Evolutionary conservation across 2,329 filamentous ascomycete genomes (phyloP).

Genomic region (Colletotrichum orbiculare): DNA sequence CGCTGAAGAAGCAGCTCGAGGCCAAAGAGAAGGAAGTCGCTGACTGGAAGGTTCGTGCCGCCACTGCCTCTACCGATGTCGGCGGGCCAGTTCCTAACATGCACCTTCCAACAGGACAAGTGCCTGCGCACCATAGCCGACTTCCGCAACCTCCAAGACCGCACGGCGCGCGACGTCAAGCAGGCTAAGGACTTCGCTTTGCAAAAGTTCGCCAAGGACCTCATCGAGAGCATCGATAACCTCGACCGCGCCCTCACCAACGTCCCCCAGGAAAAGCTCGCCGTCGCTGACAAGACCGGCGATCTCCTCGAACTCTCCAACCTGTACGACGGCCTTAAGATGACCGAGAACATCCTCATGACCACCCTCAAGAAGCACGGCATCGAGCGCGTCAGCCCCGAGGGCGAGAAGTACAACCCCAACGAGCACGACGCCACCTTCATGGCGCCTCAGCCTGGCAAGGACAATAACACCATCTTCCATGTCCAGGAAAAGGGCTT

Average conservation of each 20-base stretch:
- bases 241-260: slow-evolving; percentile 89
- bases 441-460: slow-evolving; percentile 86
- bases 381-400: slow-evolving; percentile 87
- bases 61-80: slow-evolving; percentile 18
- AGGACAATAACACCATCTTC: slow-evolving; percentile 92
- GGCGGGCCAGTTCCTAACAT: slow-evolving; percentile 25
- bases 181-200: slow-evolving; percentile 91
- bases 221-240: slow-evolving; percentile 96
- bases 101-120: slow-evolving; percentile 75
- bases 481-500: slow-evolving; percentile 96
- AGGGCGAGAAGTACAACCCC: slow-evolving; percentile 90
- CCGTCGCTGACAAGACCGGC: slow-evolving; percentile 56
- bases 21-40: slow-evolving; percentile 65
- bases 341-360: slow-evolving; percentile 93
- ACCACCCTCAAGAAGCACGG: slow-evolving; percentile 93
- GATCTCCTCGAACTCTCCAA: slow-evolving; percentile 78
- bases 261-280: slow-evolving; percentile 80
- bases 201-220: slow-evolving; percentile 93
- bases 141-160: slow-evolving; percentile 97
- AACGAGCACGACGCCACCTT: slow-evolving; percentile 98
- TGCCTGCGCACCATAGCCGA: slow-evolving; percentile 94
- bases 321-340: slow-evolving; percentile 90
- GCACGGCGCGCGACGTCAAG: slow-evolving; percentile 90
- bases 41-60: slow-evolving; percentile 81
- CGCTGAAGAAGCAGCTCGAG: slow-evolving; percentile 64